Base-by-base conservation (phyloP, 768 basidiomycete genomes). In the Dacryopinax primogenitus region DNA sequence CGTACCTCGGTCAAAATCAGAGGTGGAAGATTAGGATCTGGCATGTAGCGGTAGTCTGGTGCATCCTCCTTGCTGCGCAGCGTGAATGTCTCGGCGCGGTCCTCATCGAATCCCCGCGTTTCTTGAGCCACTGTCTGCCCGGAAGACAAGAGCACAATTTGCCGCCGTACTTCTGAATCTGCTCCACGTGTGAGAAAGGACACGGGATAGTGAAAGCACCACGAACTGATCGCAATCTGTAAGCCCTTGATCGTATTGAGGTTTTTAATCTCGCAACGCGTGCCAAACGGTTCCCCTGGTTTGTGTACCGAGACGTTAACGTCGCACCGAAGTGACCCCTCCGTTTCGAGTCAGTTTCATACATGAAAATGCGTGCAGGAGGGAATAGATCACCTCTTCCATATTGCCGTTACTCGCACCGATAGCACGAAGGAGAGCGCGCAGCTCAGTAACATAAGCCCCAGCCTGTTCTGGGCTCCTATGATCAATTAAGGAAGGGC, bases 11-110 rank as follows among this genome's bases (percentile, higher is more conserved):
- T 30, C 32, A 72, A n/a, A n/a, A 83, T 71, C 3, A 97, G 76
- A 0, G 85, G 82, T 0, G 92, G 92, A 0, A 98, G 76, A 73
- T 98, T 97, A 0, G 92, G 86, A 73, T 99, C 96, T 0, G 96
- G 96, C 91, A 99, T 95, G 76, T 97, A 98, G 18, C 90, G 83
- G 73, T 98, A 99, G 73, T 99, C 96, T 0, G 90, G 92, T 0
- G 92, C 87, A 69, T 93, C 89, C 70, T 96, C 96, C 75, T 99
- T 98, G 51, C 84, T 85, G 41, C 96, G 81, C 41, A 98, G 75
- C 33, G 79, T 81, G 75, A 84, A 93, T 0, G 96, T 98, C 72
- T 88, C 82, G 33, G 86, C 86, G 1, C 80, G 84, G 66, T 85
- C 77, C 70, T 93, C 90, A 73, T 97, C 84, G 70, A 93, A 92